Evolutionary conservation across 73 alveolate genomes (phyloP).

Genomic region (Paramecium primaurelia): DNA sequence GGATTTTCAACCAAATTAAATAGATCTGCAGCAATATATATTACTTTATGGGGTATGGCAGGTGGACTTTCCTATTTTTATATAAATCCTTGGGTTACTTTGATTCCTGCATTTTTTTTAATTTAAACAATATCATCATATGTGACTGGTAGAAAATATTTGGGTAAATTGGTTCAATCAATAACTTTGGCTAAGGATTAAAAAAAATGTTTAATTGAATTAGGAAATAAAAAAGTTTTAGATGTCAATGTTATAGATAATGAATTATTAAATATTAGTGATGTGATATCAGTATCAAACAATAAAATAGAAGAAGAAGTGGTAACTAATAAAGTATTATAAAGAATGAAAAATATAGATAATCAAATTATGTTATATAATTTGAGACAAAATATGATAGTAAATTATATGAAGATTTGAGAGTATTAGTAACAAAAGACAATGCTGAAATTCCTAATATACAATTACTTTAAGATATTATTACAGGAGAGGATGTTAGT

Average conservation of each 20-base stretch:
- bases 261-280: background rate
- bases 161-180: background rate
- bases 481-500: constrained; percentile 1
- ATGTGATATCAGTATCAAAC: background rate
- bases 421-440: constrained; percentile 4
- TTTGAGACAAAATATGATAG: background rate
- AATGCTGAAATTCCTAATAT: background rate
- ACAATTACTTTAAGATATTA: background rate
- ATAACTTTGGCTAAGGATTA: background rate
- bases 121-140: background rate
- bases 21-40: background rate
- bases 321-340: background rate
- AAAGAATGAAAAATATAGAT: constrained; percentile 11
- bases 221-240: background rate
- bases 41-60: background rate
- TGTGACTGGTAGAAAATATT: background rate
- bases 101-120: constrained; percentile 2
- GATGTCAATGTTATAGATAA: constrained; percentile 4
- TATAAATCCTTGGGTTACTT: background rate
- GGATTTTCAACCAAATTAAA: background rate
- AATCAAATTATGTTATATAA: background rate
- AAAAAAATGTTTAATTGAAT: background rate
- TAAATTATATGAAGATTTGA: background rate
- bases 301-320: background rate
- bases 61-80: constrained; percentile 25